Percentiles rank a stretch among this genome's conserved stretches.
phyloP scores from a whole-genome alignment of 805 yeast genomes.

The Tetrapisispora nanseiensis region DNA sequence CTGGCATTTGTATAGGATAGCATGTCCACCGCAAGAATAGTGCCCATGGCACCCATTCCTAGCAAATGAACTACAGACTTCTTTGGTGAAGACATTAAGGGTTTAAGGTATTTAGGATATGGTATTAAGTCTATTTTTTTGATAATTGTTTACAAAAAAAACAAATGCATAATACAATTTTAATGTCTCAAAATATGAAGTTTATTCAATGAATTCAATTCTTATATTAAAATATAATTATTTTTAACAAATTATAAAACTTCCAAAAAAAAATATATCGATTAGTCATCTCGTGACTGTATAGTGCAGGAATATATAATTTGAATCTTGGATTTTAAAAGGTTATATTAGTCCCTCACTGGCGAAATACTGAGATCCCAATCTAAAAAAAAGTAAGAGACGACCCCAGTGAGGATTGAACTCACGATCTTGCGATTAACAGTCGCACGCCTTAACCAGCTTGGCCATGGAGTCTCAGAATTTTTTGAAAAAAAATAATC shows the following conservation, averaged over 20 bases:
- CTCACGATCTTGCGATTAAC: slow-evolving; percentile 52
- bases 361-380: background rate
- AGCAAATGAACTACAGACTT: slow-evolving; percentile 22
- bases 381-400: slow-evolving; percentile 7
- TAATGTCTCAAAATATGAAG: too few species aligned
- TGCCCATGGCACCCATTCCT: slow-evolving; percentile 31
- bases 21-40: slow-evolving; percentile 23
- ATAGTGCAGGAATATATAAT: too few species aligned
- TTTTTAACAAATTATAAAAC: too few species aligned
- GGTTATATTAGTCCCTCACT: too few species aligned
- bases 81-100: background rate
- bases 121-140: background rate
- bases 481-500: background rate
- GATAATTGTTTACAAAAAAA: background rate
- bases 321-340: too few species aligned
- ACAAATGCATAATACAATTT: too few species aligned
- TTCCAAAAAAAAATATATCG: too few species aligned
- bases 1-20: slow-evolving; percentile 14
- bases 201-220: too few species aligned
- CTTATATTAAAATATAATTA: too few species aligned
- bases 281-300: too few species aligned
- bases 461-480: slow-evolving; percentile 42
- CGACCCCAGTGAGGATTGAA: slow-evolving; percentile 49
- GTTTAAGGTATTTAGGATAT: too few species aligned
- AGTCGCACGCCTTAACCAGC: slow-evolving; percentile 55